Evolutionary conservation across 2,329 filamentous ascomycete species (phyloP).

Genomic region (Aspergillus arachidicola): DNA sequence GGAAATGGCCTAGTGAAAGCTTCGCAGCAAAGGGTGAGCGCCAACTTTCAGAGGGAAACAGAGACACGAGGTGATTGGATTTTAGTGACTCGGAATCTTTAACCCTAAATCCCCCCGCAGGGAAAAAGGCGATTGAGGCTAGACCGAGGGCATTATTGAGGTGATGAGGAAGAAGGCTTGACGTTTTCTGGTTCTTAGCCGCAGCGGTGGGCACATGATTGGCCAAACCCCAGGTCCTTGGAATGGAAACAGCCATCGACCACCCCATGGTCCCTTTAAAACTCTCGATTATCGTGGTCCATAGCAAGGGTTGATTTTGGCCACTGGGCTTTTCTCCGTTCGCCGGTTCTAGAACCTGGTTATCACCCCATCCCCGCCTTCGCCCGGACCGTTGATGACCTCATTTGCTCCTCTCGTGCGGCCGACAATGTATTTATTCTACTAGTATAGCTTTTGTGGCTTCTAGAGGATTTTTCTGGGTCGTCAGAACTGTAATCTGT

Average conservation of each 20-base stretch:
- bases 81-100: not conserved
- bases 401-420: not conserved
- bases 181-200: not conserved
- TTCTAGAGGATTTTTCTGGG: not conserved
- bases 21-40: not conserved
- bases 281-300: not conserved
- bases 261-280: not conserved
- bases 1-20: not conserved
- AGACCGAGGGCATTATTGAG: not conserved
- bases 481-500: not conserved
- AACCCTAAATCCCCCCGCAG: not conserved
- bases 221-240: not conserved
- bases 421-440: not conserved
- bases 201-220: not conserved
- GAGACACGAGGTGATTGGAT: not conserved
- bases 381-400: not conserved
- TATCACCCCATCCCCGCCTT: not conserved
- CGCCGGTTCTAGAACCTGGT: conserved; percentile 1
- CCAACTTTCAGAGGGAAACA: not conserved
- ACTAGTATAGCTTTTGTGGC: not conserved
- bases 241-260: not conserved
- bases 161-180: conserved; percentile 2
- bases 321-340: not conserved
- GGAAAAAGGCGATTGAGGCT: not conserved
- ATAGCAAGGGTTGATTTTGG: not conserved